Percentiles rank a stretch among this genome's conserved stretches.
Conservation (phyloP, 2,329 filamentous ascomycete species). For the Parastagonospora nodorum region DNA sequence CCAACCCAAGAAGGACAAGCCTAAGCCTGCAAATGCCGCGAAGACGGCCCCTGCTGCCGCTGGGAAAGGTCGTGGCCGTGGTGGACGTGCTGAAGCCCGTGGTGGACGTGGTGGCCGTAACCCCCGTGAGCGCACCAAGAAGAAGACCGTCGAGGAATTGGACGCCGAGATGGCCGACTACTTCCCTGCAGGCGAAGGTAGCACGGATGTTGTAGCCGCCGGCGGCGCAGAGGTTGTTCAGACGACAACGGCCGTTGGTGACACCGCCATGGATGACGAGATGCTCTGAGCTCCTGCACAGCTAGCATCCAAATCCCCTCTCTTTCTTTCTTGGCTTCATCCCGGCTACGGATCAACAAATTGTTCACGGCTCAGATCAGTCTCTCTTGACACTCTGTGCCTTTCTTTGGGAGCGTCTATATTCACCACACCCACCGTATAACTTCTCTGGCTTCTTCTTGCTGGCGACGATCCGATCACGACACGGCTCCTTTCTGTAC, state of each 20-base stretch:
- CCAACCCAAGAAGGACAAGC: conserved; percentile 65
- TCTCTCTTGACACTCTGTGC: conserved; percentile 13
- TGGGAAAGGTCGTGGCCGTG: conserved; percentile 48
- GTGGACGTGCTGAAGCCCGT: conserved; percentile 47
- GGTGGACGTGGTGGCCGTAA: conserved; percentile 52
- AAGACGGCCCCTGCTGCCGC: conserved; percentile 63
- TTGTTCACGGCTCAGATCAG: conserved; percentile 4
- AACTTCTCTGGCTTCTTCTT: conserved; percentile 11
- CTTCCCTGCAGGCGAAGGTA: conserved; percentile 63
- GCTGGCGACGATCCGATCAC: conserved; percentile 10
- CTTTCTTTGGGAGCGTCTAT: conserved; percentile 20
- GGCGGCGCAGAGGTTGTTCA: conserved; percentile 51
- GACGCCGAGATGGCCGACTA: conserved; percentile 99
- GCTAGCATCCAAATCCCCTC: neutral
- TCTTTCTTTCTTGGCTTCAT: conserved; percentile 1
- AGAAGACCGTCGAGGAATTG: conserved; percentile 96
- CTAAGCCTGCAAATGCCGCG: conserved; percentile 75
- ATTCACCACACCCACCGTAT: conserved; percentile 4
- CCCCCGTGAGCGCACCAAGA: conserved; percentile 63
- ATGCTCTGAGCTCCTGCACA: conserved; percentile 34
- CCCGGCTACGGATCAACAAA: neutral
- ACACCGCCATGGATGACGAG: conserved; percentile 49
- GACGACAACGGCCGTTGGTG: conserved; percentile 45
- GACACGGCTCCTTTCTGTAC: conserved; percentile 25
- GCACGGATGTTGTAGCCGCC: conserved; percentile 51